These are phyloP conservation scores for Lasiodiplodia theobromae DNA, from an alignment of 2,329 filamentous ascomycete genomes.

Conservation along the genomic window DNA sequence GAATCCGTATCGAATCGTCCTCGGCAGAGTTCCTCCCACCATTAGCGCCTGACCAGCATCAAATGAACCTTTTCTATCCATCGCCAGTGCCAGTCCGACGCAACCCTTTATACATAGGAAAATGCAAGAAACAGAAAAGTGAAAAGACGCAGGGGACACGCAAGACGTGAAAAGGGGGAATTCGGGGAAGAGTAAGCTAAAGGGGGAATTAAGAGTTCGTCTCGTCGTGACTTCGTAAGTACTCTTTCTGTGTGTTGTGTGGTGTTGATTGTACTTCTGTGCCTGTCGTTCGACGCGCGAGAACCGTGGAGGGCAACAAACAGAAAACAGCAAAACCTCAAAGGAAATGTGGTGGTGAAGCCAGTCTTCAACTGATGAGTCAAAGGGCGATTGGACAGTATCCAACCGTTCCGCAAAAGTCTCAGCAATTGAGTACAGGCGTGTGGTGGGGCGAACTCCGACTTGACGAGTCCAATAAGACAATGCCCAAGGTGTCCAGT, in stretches of 20 bases:
- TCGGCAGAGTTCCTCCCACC: not conserved
- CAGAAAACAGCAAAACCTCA: slow-evolving; percentile 4
- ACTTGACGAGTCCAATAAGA: slow-evolving; percentile 4
- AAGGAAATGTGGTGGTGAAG: slow-evolving; percentile 2
- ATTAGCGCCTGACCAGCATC: slow-evolving; percentile 16
- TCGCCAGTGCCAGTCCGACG: slow-evolving; percentile 18
- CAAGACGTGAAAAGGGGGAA: slow-evolving; percentile 1
- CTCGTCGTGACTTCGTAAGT: slow-evolving; percentile 25
- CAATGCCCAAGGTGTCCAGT: slow-evolving; percentile 15
- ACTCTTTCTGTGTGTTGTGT: slow-evolving; percentile 21
- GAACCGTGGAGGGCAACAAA: not conserved
- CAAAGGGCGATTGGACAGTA: not conserved
- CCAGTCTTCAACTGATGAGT: not conserved
- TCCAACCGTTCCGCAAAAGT: slow-evolving; percentile 2
- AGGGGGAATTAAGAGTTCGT: slow-evolving; percentile 23
- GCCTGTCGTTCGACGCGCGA: slow-evolving; percentile 16
- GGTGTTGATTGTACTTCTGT: slow-evolving; percentile 17
- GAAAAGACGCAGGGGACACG: not conserved
- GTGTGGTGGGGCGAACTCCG: not conserved
- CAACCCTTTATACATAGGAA: slow-evolving; percentile 14
- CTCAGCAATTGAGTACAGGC: not conserved
- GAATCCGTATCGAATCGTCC: not conserved
- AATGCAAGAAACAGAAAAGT: slow-evolving; percentile 6
- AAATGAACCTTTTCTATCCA: slow-evolving; percentile 14
- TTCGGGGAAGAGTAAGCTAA: not conserved